Base-by-base conservation (phyloP, 192 early-diverging fungal genomes). In the Diversispora eburnea region DNA sequence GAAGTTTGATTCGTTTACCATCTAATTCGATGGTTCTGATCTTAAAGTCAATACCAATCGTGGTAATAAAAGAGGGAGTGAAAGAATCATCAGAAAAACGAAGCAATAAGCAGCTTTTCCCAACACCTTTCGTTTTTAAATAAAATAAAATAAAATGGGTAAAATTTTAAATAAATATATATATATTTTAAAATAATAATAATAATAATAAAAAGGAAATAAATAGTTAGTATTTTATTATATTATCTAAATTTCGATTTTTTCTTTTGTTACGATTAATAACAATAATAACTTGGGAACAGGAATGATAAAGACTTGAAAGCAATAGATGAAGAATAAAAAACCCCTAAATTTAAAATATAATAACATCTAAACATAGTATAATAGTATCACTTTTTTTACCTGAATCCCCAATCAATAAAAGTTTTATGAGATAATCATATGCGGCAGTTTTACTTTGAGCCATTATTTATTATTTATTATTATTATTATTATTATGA, bases 11-110 rank as follows among this genome's bases (percentile, higher is more conserved):
- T 71, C 95, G 90, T 86, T 98, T 98, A 70, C 96, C 97, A 78
- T 98, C 97, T 49, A 99, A 86, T 77, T 99, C 97, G 70, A 99
- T 96, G 33, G 95, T 98, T 68, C 96, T 89, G 80, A 99, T 98
- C 85, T 98, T 97, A 82, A 99, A 99, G 85, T 99, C 97, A 74
- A 99, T 98, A 59, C 97, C 97, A 74, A 99, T 98, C 60, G 97
- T 99, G 52, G 97, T 98, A 79, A 99, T 99, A 84, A 98, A 99
- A 49, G 95, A 96, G 43, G 97, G 97, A 42, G 97, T 98, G 79
- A 99, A 99, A 64, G 94, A 95, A 85, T 99, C 96, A 83, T 99
- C 96, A 72, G 93, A 95, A 83, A 99, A 99, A 57, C 97, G 93
- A 46, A 99, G 87, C 41, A 99, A 87, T 48, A 99, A 84, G 81